These are phyloP conservation scores for Euphrasia arctica DNA, from an alignment of 305 asterid genomes.

Conservation along the genomic window DNA sequence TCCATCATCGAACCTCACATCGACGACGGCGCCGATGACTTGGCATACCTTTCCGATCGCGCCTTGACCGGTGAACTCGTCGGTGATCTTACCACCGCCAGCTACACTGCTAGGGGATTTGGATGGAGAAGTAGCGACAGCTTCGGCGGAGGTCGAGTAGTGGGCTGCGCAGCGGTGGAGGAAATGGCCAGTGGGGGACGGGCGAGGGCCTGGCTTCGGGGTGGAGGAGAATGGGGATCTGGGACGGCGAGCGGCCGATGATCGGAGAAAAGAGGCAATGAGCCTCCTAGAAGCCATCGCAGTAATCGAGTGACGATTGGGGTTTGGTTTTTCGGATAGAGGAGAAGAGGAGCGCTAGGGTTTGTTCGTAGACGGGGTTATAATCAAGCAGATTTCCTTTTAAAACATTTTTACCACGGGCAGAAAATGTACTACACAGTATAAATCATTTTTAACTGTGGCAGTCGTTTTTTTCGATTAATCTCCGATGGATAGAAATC, in stretches of 20 bases:
- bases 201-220: constrained; percentile 24
- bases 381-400: constrained; percentile 11
- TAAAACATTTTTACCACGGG: neutral
- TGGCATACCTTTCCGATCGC: constrained; percentile 60
- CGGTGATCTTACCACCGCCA: constrained; percentile 40
- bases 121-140: constrained; percentile 29
- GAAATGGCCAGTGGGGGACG: constrained; percentile 39
- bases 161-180: constrained; percentile 36
- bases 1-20: constrained; percentile 55
- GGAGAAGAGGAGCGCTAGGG: constrained; percentile 21
- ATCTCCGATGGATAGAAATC: neutral
- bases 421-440: neutral
- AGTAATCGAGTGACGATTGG: neutral
- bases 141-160: constrained; percentile 42
- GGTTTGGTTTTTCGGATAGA: neutral
- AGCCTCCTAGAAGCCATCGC: constrained; percentile 57
- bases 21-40: constrained; percentile 73
- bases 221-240: constrained; percentile 30
- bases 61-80: constrained; percentile 54
- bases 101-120: constrained; percentile 26
- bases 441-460: constrained; percentile 5
- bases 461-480: neutral
- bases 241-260: constrained; percentile 35
- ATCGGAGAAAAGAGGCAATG: constrained; percentile 45
- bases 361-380: constrained; percentile 19